Conservation (phyloP, 2,329 filamentous ascomycete species). For the Colletotrichum eremochloae region DNA sequence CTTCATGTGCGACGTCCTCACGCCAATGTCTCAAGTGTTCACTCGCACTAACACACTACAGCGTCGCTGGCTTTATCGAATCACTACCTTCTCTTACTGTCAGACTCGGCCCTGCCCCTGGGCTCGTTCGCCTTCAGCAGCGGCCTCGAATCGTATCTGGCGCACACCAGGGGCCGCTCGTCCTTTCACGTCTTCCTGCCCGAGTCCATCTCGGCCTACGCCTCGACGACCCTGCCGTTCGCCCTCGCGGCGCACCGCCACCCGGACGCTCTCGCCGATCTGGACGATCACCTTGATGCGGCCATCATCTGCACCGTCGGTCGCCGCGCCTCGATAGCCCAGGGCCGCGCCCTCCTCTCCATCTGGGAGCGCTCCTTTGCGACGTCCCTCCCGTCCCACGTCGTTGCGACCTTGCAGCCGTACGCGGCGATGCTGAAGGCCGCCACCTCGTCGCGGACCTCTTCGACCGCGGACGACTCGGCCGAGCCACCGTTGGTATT, state of each 20-base stretch:
- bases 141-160: conserved; percentile 85
- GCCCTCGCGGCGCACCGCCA: conserved; percentile 75
- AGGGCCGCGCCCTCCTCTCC: conserved; percentile 79
- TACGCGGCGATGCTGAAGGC: conserved; percentile 55
- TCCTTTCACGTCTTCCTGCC: conserved; percentile 77
- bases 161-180: conserved; percentile 67
- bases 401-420: conserved; percentile 49
- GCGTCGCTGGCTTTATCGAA: conserved; percentile 45
- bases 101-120: conserved; percentile 84
- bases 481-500: conserved; percentile 35
- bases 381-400: conserved; percentile 48
- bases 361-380: conserved; percentile 82
- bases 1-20: conserved; percentile 44
- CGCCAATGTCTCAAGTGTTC: conserved; percentile 40
- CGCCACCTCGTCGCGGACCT: conserved; percentile 38
- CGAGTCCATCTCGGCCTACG: conserved; percentile 78
- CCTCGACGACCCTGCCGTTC: conserved; percentile 80
- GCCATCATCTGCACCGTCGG: conserved; percentile 84
- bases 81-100: conserved; percentile 82
- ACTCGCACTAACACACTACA: conserved; percentile 21
- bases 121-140: conserved; percentile 91
- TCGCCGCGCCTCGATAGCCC: conserved; percentile 79
- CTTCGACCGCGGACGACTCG: conserved; percentile 38
- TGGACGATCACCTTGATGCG: conserved; percentile 85
- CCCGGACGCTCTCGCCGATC: conserved; percentile 62